Percentiles rank a stretch among this genome's conserved stretches.
Evolutionary conservation across 1,284 basidiomycete species (phyloP).

Genomic region (Mycosarcoma mackinlayi): DNA sequence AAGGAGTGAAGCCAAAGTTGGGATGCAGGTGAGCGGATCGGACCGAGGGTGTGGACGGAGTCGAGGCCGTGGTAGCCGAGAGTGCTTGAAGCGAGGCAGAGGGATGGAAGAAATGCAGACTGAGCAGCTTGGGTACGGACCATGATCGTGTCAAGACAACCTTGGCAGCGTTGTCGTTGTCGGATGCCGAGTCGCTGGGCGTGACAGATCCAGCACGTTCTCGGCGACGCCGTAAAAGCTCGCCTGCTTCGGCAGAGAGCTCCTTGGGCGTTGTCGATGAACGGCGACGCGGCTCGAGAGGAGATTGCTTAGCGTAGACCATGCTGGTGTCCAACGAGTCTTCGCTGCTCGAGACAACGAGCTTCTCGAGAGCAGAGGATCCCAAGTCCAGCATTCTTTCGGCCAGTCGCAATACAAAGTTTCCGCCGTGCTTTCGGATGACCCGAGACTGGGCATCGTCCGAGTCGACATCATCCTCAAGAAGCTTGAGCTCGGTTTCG

Average conservation of each 20-base stretch:
- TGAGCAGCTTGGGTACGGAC: conserved; percentile 42
- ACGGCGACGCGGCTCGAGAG: conserved; percentile 25
- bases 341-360: conserved; percentile 11
- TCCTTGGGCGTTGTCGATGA: conserved; percentile 36
- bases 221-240: conserved; percentile 37
- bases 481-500: conserved; percentile 1
- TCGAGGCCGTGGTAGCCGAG: conserved; percentile 26
- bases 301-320: background rate
- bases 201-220: conserved; percentile 20
- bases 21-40: conserved; percentile 21
- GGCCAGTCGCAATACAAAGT: conserved; percentile 40
- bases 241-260: conserved; percentile 31
- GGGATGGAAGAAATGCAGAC: conserved; percentile 33
- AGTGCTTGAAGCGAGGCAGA: conserved; percentile 26
- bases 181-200: conserved; percentile 9
- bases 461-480: conserved; percentile 27
- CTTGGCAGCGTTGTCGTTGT: background rate
- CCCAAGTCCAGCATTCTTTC: conserved; percentile 47
- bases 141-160: conserved; percentile 22
- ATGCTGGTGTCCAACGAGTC: conserved; percentile 1
- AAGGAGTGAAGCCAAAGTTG: conserved; percentile 24
- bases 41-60: conserved; percentile 17
- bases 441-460: conserved; percentile 27
- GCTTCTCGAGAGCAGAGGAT: conserved; percentile 32
- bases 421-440: conserved; percentile 35